These are phyloP conservation scores for Geotrichum restrictum DNA, from an alignment of 1,139 yeast genomes.

Conservation along the genomic window DNA sequence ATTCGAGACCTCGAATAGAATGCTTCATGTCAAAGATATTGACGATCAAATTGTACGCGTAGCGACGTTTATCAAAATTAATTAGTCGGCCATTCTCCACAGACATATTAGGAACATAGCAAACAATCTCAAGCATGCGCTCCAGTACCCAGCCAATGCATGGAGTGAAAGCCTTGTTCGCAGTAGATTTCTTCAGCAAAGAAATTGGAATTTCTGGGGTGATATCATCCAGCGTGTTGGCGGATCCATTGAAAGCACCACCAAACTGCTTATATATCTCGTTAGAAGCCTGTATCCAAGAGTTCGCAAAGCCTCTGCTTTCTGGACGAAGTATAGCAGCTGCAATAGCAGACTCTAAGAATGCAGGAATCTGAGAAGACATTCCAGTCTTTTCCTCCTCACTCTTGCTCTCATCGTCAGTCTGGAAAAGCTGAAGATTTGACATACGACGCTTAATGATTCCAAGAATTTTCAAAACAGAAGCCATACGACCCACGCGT, in stretches of 20 bases:
- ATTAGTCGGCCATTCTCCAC: slow-evolving; percentile 54
- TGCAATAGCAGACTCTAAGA: slow-evolving; percentile 74
- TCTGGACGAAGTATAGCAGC: slow-evolving; percentile 79
- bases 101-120: slow-evolving; percentile 64
- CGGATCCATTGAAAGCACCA: slow-evolving; percentile 18
- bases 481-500: slow-evolving; percentile 67
- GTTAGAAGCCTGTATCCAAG: slow-evolving; percentile 61
- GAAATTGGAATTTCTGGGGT: slow-evolving; percentile 41
- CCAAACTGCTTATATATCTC: slow-evolving; percentile 34
- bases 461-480: slow-evolving; percentile 63
- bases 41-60: slow-evolving; percentile 51
- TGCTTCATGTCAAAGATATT: slow-evolving; percentile 47
- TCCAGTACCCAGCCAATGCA: slow-evolving; percentile 79
- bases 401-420: slow-evolving; percentile 28
- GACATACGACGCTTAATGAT: slow-evolving; percentile 68
- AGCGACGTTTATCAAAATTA: slow-evolving; percentile 67
- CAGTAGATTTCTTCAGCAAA: slow-evolving; percentile 17
- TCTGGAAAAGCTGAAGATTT: slow-evolving; percentile 53
- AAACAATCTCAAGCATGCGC: slow-evolving; percentile 59
- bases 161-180: slow-evolving; percentile 50
- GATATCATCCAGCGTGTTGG: slow-evolving; percentile 31
- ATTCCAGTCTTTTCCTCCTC: slow-evolving; percentile 31
- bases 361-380: slow-evolving; percentile 70
- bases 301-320: slow-evolving; percentile 59
- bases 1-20: slow-evolving; percentile 17